Percentiles rank a stretch among this genome's conserved stretches.
Evolutionary conservation across 805 yeast species (phyloP).

Genomic region (Ogataea salicorniae): DNA sequence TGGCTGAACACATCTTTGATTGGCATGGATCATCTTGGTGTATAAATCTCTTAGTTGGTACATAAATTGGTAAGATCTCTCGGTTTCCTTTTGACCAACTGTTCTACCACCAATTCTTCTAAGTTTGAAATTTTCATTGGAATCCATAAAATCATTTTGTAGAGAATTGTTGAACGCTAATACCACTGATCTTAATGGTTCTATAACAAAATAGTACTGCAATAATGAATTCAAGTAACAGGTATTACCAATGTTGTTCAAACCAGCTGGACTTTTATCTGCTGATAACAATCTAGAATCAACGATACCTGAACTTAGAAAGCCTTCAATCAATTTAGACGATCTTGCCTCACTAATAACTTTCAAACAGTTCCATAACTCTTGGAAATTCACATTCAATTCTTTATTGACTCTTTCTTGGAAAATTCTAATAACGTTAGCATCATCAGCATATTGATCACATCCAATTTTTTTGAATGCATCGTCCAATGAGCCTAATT

Average conservation of each 20-base stretch:
- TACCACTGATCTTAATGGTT: conserved; percentile 69
- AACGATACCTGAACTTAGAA: conserved; percentile 54
- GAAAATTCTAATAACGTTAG: conserved; percentile 47
- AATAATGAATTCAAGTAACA: conserved; percentile 88
- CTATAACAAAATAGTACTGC: conserved; percentile 84
- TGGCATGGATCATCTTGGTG: conserved; percentile 58
- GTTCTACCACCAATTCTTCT: conserved; percentile 85
- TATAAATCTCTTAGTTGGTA: conserved; percentile 68
- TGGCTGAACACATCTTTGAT: conserved; percentile 68
- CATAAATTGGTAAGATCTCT: conserved; percentile 77
- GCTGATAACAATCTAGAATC: conserved; percentile 57
- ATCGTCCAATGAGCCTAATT: conserved; percentile 23
- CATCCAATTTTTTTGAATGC: conserved; percentile 49
- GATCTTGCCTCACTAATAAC: conserved; percentile 49
- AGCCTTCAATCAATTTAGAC: conserved; percentile 52
- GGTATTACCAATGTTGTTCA: conserved; percentile 93
- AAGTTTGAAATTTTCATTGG: conserved; percentile 29
- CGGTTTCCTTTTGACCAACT: conserved; percentile 73
- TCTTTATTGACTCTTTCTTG: conserved; percentile 40
- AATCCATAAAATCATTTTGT: conserved; percentile 23
- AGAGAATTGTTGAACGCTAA: conserved; percentile 45
- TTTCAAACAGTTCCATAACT: conserved; percentile 52
- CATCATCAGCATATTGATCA: conserved; percentile 49
- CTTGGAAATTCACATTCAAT: conserved; percentile 44
- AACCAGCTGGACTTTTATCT: conserved; percentile 81